Conservation (phyloP, 768 basidiomycete genomes). For the Peribolospora kevripleyi region DNA sequence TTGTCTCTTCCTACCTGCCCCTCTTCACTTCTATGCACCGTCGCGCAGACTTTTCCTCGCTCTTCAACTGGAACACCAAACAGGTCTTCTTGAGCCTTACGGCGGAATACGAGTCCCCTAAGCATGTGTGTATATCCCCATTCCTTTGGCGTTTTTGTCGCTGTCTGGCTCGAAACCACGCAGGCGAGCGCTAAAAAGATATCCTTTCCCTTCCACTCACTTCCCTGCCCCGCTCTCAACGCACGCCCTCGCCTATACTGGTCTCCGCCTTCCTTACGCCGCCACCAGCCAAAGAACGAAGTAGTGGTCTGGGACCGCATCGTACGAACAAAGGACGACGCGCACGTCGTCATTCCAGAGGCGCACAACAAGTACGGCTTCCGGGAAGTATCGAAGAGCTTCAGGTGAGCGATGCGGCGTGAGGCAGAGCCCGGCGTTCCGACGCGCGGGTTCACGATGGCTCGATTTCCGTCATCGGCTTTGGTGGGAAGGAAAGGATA, state of each 20-base stretch:
- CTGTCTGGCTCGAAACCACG: neutral
- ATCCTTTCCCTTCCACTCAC: neutral
- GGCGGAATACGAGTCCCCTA: constrained; percentile 50
- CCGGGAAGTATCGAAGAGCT: constrained; percentile 44
- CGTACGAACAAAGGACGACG: constrained; percentile 53
- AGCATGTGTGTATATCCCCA: constrained; percentile 34
- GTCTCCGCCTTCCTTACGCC: neutral
- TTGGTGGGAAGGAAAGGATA: no score
- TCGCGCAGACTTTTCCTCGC: constrained; percentile 43
- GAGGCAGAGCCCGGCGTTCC: no score
- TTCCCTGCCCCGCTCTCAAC: neutral
- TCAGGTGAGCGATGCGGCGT: constrained; percentile 29
- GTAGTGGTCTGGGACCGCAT: constrained; percentile 86
- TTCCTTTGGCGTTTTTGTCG: neutral
- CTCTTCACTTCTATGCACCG: neutral
- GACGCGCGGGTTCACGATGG: neutral
- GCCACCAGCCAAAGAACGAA: constrained; percentile 26
- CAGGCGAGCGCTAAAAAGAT: no score
- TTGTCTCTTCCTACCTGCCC: neutral
- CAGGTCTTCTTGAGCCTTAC: constrained; percentile 68
- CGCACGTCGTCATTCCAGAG: constrained; percentile 35
- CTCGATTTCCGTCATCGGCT: no score
- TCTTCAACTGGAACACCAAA: constrained; percentile 95
- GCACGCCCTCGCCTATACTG: neutral
- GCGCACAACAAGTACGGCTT: constrained; percentile 60